Conservation (phyloP, 2,329 filamentous ascomycete genomes). For the Tolypocladium sp. region DNA sequence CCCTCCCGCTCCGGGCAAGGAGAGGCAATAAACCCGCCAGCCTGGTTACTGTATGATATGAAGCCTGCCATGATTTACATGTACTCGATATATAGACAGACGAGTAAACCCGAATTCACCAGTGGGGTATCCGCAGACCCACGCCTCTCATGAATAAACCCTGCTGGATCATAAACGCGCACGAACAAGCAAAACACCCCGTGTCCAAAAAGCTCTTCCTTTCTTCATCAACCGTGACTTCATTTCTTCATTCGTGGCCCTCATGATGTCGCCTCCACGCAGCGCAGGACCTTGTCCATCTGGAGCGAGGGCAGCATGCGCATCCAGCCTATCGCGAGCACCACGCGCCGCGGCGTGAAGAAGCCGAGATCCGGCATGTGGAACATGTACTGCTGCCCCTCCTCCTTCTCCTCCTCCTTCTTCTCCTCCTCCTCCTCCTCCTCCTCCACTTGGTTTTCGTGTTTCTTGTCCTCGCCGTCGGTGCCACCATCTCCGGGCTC, state of each 20-base stretch:
- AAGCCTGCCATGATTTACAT: neutral
- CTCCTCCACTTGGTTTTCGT: neutral
- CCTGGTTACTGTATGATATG: neutral
- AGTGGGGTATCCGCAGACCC: neutral
- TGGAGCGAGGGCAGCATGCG: constrained; percentile 11
- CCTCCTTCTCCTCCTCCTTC: constrained; percentile 2
- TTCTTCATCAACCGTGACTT: neutral
- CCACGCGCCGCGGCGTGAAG: constrained; percentile 17
- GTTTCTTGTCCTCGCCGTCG: constrained; percentile 5
- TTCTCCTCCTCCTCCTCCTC: constrained; percentile 3
- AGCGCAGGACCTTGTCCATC: neutral
- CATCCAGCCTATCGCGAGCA: constrained; percentile 20
- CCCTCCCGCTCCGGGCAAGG: constrained; percentile 3
- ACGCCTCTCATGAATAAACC: neutral
- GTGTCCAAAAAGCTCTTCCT: neutral
- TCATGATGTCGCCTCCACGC: neutral
- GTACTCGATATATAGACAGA: neutral
- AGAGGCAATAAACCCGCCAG: constrained; percentile 1
- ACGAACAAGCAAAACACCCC: neutral
- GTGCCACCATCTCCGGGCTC: neutral
- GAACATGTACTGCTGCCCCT: constrained; percentile 9
- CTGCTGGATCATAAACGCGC: neutral
- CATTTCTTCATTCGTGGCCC: neutral
- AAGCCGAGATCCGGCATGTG: constrained; percentile 14
- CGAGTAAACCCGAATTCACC: neutral